These are phyloP conservation scores for Mortierella sp. DNA, from an alignment of 371 early-diverging fungal genomes.

Conservation along the genomic window DNA sequence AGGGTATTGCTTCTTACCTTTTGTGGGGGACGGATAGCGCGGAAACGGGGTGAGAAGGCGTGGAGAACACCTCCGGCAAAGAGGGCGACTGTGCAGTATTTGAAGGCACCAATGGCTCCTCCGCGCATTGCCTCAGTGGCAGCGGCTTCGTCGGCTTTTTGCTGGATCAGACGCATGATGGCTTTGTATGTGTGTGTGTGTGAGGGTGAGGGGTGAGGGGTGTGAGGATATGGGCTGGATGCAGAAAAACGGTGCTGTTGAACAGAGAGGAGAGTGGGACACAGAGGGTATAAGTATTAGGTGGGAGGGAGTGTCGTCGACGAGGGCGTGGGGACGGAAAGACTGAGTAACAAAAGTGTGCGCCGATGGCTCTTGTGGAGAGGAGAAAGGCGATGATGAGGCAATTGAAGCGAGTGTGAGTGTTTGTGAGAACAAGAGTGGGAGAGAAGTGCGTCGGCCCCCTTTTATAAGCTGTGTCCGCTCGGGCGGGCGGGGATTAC, in stretches of 20 bases:
- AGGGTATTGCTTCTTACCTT: constrained; percentile 18
- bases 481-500: constrained; percentile 2
- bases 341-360: no score
- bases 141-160: constrained; percentile 33
- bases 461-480: not conserved
- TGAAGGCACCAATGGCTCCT: constrained; percentile 42
- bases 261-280: no score
- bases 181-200: not conserved
- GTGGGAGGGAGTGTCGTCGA: no score
- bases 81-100: constrained; percentile 46
- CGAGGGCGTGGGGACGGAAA: no score
- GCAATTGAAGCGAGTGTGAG: not conserved
- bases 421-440: constrained; percentile 3
- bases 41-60: constrained; percentile 29
- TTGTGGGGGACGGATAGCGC: constrained; percentile 39
- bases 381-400: not conserved
- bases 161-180: constrained; percentile 49
- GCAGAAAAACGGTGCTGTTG: no score
- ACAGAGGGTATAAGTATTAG: no score
- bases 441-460: not conserved
- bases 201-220: not conserved
- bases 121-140: constrained; percentile 50
- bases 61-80: constrained; percentile 43
- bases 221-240: not conserved
- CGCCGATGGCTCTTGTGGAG: not conserved